phyloP scores from a whole-genome alignment of 163 green algal species.

The Coccomyxa subellipsoidea region DNA sequence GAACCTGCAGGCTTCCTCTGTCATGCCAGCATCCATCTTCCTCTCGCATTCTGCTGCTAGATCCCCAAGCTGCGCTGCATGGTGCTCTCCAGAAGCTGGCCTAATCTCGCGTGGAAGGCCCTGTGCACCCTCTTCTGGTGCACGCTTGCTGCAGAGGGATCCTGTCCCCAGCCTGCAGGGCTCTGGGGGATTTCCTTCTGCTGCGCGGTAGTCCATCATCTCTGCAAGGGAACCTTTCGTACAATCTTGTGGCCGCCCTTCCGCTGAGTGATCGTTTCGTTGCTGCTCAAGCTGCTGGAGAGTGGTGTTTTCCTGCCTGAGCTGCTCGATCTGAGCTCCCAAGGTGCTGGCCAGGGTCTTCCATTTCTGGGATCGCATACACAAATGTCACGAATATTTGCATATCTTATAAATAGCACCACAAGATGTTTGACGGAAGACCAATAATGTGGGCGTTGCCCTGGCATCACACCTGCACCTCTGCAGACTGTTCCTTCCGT shows the following conservation, averaged over 20 bases:
- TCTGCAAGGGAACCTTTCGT: too few species aligned
- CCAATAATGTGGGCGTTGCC: too few species aligned
- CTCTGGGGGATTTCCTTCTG: neutral
- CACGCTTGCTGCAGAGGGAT: neutral
- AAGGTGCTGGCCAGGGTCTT: neutral
- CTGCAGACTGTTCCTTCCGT: neutral
- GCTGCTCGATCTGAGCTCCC: neutral
- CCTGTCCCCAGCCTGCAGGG: neutral
- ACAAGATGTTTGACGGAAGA: too few species aligned
- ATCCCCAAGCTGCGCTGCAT: neutral
- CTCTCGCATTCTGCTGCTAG: neutral
- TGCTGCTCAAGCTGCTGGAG: neutral
- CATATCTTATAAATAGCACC: too few species aligned
- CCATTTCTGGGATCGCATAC: neutral
- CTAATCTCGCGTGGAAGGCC: too few species aligned
- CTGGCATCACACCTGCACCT: neutral
- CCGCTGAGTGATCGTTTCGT: too few species aligned
- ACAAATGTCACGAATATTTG: too few species aligned
- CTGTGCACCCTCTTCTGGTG: too few species aligned
- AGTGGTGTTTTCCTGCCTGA: neutral
- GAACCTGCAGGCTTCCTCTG: neutral
- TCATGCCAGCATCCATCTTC: neutral
- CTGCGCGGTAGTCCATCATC: neutral
- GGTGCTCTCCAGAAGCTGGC: too few species aligned
- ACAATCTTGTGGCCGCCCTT: too few species aligned